Percentiles rank a stretch among this genome's conserved stretches.
These are phyloP conservation scores for Musa schizocarpa DNA, from an alignment of 176 grass and related monocot genomes.

Conservation along the genomic window DNA sequence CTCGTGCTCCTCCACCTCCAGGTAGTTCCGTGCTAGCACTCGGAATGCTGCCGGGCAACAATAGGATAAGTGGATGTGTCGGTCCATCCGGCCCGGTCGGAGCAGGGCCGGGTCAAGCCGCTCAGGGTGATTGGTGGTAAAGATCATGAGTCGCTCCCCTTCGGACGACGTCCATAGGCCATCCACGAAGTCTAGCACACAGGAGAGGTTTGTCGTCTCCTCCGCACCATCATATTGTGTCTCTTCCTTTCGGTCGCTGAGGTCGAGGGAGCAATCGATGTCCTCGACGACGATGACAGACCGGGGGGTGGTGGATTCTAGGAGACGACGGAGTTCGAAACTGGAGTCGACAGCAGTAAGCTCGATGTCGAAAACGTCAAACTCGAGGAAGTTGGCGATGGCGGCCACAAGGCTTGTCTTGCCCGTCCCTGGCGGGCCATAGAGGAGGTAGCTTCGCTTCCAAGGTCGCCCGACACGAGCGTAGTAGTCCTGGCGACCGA, in stretches of 20 bases:
- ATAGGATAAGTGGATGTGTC: constrained; percentile 35
- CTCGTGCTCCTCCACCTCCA: neutral
- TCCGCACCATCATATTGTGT: no score
- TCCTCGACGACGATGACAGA: constrained; percentile 69
- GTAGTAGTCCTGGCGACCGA: constrained; percentile 38
- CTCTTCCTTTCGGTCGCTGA: constrained; percentile 45
- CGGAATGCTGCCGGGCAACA: constrained; percentile 34
- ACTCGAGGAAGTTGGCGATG: constrained; percentile 78
- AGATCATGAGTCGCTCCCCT: constrained; percentile 46
- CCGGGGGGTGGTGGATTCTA: constrained; percentile 48
- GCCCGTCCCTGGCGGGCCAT: constrained; percentile 68
- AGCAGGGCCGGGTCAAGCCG: constrained; percentile 34
- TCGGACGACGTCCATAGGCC: constrained; percentile 42
- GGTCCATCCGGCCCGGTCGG: constrained; percentile 40
- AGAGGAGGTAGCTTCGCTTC: constrained; percentile 63
- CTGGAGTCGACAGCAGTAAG: constrained; percentile 51
- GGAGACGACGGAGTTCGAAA: constrained; percentile 42
- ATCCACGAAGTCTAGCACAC: constrained; percentile 49
- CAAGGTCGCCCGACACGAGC: constrained; percentile 43
- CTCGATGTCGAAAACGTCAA: constrained; percentile 80
- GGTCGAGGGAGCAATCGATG: constrained; percentile 74
- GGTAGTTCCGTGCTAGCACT: constrained; percentile 32
- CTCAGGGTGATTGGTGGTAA: constrained; percentile 49
- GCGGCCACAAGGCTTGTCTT: constrained; percentile 81
- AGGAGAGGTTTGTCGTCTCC: constrained; percentile 17